These are phyloP conservation scores for Hypoxylon rickii DNA, from an alignment of 495 filamentous ascomycete species.

Conservation along the genomic window DNA sequence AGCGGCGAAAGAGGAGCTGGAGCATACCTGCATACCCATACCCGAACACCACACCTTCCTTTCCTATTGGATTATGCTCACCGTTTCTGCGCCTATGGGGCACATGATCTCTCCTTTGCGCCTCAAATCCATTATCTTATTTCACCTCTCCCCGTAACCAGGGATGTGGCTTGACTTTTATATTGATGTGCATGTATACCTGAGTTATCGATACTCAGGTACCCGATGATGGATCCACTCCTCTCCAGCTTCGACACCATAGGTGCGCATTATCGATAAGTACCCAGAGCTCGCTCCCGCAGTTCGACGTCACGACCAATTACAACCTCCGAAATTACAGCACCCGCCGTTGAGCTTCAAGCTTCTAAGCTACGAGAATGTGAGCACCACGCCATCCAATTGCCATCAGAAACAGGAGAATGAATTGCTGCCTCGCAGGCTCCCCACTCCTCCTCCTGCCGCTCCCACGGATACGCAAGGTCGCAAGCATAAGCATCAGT, in stretches of 20 bases:
- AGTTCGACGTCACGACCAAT: slow-evolving; percentile 24
- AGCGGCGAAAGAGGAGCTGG: slow-evolving; percentile 26
- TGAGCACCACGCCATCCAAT: slow-evolving; percentile 22
- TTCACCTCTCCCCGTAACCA: too few species aligned
- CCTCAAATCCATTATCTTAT: too few species aligned
- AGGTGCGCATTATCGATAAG: slow-evolving; percentile 25
- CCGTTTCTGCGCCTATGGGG: neutral
- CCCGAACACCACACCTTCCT: too few species aligned
- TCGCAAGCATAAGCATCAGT: too few species aligned
- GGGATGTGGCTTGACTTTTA: slow-evolving; percentile 31
- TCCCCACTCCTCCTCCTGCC: slow-evolving; percentile 10
- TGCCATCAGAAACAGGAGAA: slow-evolving; percentile 24
- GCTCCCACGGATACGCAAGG: slow-evolving; percentile 4
- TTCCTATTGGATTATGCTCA: slow-evolving; percentile 1
- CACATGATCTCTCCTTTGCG: neutral
- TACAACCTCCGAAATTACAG: neutral
- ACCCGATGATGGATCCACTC: too few species aligned
- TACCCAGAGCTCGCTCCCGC: neutral
- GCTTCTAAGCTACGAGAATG: slow-evolving; percentile 10
- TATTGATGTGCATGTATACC: slow-evolving; percentile 15
- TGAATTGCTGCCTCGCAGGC: slow-evolving; percentile 31
- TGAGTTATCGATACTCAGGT: neutral
- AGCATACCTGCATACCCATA: too few species aligned
- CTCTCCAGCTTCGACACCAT: too few species aligned
- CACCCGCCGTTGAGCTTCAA: slow-evolving; percentile 2